These are phyloP conservation scores for Rhizopogon salebrosus DNA, from an alignment of 768 basidiomycete genomes.

Conservation along the genomic window DNA sequence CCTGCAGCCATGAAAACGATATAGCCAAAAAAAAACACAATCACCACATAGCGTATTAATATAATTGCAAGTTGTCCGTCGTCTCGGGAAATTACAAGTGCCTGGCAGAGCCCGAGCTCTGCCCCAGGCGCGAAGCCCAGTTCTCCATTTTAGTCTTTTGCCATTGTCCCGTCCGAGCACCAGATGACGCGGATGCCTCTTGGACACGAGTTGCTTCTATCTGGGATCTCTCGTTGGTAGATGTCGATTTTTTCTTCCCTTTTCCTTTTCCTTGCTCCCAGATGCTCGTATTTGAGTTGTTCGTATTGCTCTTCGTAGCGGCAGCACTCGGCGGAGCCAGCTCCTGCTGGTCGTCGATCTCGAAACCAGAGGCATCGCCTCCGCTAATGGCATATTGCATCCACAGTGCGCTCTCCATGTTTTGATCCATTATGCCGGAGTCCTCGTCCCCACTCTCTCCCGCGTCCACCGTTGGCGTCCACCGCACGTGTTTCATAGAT, in stretches of 20 bases:
- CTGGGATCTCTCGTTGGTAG: not conserved
- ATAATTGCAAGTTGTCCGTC: not conserved
- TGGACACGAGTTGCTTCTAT: conserved; percentile 17
- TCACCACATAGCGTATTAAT: conserved; percentile 1
- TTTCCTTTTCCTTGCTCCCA: conserved; percentile 22
- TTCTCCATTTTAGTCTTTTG: conserved; percentile 28
- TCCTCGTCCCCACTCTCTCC: conserved; percentile 21
- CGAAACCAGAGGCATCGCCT: conserved; percentile 13
- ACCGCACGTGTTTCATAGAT: conserved; percentile 16
- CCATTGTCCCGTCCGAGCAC: conserved; percentile 24
- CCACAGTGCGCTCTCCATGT: conserved; percentile 20
- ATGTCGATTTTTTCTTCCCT: conserved; percentile 16
- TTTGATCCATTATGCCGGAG: conserved; percentile 10
- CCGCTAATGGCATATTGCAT: conserved; percentile 27
- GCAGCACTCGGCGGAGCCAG: not conserved
- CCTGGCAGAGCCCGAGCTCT: conserved; percentile 26
- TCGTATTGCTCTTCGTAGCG: conserved; percentile 5
- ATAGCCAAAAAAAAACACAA: not conserved
- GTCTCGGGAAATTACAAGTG: conserved; percentile 19
- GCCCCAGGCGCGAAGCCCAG: conserved; percentile 24
- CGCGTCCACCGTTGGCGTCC: conserved; percentile 16
- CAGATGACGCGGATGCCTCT: conserved; percentile 20
- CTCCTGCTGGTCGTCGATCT: conserved; percentile 4
- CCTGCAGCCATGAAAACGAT: not conserved
- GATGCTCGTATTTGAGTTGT: not conserved